A percentile compares a stretch with the other conserved stretches of the same genome.
Evolutionary conservation across 2,329 filamentous ascomycete species (phyloP).

Genomic region (Plectosphaerella cucumerina): DNA sequence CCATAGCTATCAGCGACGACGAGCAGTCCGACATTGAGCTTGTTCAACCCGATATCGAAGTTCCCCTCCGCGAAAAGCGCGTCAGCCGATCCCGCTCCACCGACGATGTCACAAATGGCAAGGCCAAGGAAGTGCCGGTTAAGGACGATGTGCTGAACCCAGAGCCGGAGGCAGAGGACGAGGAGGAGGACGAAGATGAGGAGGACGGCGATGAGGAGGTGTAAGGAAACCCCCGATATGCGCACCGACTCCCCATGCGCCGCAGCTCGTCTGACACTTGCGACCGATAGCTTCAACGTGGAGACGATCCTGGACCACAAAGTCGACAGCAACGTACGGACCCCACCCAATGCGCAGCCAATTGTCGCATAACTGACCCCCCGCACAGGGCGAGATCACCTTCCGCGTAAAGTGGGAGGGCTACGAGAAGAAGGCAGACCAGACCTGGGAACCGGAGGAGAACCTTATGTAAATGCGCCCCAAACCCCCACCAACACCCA

Average conservation of each 20-base stretch:
- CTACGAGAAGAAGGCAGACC: slow-evolving; percentile 64
- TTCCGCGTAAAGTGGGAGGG: slow-evolving; percentile 82
- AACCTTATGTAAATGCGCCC: slow-evolving; percentile 52
- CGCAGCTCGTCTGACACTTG: not conserved
- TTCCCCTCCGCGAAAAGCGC: slow-evolving; percentile 16
- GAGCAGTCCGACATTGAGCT: slow-evolving; percentile 23
- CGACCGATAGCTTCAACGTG: slow-evolving; percentile 59
- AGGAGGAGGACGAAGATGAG: slow-evolving; percentile 29
- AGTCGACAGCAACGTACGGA: slow-evolving; percentile 49
- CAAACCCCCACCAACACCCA: not conserved
- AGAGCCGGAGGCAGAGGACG: slow-evolving; percentile 21
- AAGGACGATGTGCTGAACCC: slow-evolving; percentile 20
- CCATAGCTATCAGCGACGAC: slow-evolving; percentile 31
- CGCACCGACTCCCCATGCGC: slow-evolving; percentile 9
- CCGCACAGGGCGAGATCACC: slow-evolving; percentile 41
- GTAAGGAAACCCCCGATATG: slow-evolving; percentile 8
- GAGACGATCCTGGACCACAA: slow-evolving; percentile 68
- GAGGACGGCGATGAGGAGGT: slow-evolving; percentile 39
- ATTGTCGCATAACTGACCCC: slow-evolving; percentile 2
- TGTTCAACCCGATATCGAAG: not conserved
- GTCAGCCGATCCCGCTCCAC: slow-evolving; percentile 14
- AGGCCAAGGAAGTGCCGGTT: slow-evolving; percentile 16
- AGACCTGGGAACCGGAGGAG: slow-evolving; percentile 76
- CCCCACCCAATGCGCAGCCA: not conserved
- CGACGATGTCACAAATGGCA: slow-evolving; percentile 12